These are phyloP conservation scores for Thraustochytrium sp. DNA, from an alignment of 352 stramenopile species.

Conservation along the genomic window DNA sequence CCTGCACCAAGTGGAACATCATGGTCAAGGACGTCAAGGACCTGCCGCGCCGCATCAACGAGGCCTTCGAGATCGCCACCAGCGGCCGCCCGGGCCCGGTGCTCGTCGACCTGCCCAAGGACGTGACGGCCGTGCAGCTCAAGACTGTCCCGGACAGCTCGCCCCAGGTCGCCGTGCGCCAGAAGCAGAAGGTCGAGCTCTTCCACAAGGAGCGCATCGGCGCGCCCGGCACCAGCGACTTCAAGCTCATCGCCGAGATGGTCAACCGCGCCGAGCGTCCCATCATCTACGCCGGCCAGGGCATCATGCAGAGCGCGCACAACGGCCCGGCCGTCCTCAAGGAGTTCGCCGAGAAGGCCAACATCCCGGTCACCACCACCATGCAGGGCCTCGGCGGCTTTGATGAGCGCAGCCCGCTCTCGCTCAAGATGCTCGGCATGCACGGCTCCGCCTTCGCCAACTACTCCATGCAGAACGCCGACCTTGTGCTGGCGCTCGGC, in stretches of 20 bases:
- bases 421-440: slow-evolving; percentile 93
- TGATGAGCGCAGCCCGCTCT: slow-evolving; percentile 83
- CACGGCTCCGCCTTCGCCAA: slow-evolving; percentile 92
- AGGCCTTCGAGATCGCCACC: slow-evolving; percentile 88
- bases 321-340: slow-evolving; percentile 63
- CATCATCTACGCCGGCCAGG: slow-evolving; percentile 87
- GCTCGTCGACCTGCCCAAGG: slow-evolving; percentile 90
- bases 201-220: slow-evolving; percentile 41
- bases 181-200: slow-evolving; percentile 38
- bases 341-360: slow-evolving; percentile 77
- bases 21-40: slow-evolving; percentile 90
- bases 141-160: neutral
- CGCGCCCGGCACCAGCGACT: neutral
- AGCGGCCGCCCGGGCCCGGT: slow-evolving; percentile 85
- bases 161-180: neutral
- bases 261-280: slow-evolving; percentile 90
- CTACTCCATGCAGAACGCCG: slow-evolving; percentile 87
- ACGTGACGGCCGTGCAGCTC: slow-evolving; percentile 59
- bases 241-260: slow-evolving; percentile 49
- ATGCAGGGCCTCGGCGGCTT: slow-evolving; percentile 85
- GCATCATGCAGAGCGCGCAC: slow-evolving; percentile 69
- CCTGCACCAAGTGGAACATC: slow-evolving; percentile 92
- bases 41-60: slow-evolving; percentile 85
- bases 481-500: slow-evolving; percentile 86
- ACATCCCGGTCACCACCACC: slow-evolving; percentile 90